Base-by-base conservation (phyloP, 768 basidiomycete genomes). In the Neoboletus subvelutipes region DNA sequence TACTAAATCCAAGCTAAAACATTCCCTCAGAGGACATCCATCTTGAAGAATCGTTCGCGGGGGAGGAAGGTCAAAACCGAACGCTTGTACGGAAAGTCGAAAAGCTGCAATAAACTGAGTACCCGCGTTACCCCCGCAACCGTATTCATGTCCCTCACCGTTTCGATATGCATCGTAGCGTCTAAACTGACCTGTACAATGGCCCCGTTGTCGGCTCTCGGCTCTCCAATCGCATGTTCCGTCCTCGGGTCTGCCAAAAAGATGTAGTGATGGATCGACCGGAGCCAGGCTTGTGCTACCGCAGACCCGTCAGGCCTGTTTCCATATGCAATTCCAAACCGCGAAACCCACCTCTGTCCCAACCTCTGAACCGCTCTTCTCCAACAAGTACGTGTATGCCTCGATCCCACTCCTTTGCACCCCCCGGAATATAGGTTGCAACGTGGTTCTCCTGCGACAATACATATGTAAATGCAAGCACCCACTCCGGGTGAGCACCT, bases 361-460 rank as follows among this genome's bases (percentile, higher is more conserved):
- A 64, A 33, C 80, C 80, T 22, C 78, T 64, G 64, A 78, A 82
- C 55, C 76, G 77, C 6, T 71, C 71, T 47, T 81, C 80, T 15
- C 80, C 80, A 5, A 76, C 74, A 24, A 82, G 73, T 22, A 80
- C 71, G 52, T 82, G 80, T 3, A 77, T 64, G 0, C 78, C 78
- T 10, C 73, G 53, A 43, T 74, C 72, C 61, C 69, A 71, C 13
- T 72, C 73, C 49, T 64, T 62, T 2, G 59, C 65, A 49, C 71
- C 67, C 11, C 61, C 64, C 0, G 64, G 68, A 45, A 74, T 37
- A 57, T 71, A 69, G 22, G 65, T 31, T 2, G 63, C 60, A 9
- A 70, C 57, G 34, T 64, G 63, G 43, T 63, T 62, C 45, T 63
- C 62, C 64, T 66, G 45, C 18, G 20, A 22, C 17, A 24, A 17